These are phyloP conservation scores for Cladophialophora chaetospira DNA, from an alignment of 2,329 filamentous ascomycete genomes.

Conservation along the genomic window DNA sequence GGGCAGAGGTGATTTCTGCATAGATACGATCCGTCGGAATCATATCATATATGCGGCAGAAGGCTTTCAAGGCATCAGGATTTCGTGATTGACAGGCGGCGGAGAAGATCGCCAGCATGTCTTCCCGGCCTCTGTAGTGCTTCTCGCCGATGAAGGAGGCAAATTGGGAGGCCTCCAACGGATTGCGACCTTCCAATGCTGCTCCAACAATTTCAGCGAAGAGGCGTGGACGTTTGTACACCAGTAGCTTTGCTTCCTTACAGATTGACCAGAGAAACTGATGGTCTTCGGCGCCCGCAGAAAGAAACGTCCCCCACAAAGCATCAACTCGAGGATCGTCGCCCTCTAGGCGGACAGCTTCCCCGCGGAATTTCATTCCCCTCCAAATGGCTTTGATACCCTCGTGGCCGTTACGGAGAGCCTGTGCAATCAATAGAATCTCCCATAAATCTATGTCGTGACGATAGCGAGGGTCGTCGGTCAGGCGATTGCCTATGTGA, in stretches of 20 bases:
- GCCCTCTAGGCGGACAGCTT: slow-evolving; percentile 26
- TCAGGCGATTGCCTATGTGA: slow-evolving; percentile 41
- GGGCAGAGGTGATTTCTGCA: slow-evolving; percentile 42
- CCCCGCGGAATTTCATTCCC: slow-evolving; percentile 27
- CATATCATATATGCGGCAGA: slow-evolving; percentile 47
- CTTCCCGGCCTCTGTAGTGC: slow-evolving; percentile 23
- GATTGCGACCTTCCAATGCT: slow-evolving; percentile 36
- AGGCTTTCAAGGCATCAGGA: slow-evolving; percentile 38
- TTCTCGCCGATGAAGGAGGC: slow-evolving; percentile 17
- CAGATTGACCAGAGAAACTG: slow-evolving; percentile 24
- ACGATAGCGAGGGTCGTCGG: slow-evolving; percentile 39
- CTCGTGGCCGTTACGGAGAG: slow-evolving; percentile 46
- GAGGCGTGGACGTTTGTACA: slow-evolving; percentile 38
- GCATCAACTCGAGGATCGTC: slow-evolving; percentile 24
- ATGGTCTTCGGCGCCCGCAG: slow-evolving; percentile 21
- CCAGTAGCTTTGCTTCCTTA: slow-evolving; percentile 15
- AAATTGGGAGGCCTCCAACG: slow-evolving; percentile 30
- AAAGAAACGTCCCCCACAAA: slow-evolving; percentile 29
- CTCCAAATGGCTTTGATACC: slow-evolving; percentile 47
- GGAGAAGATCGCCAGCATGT: slow-evolving; percentile 23
- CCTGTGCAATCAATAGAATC: slow-evolving; percentile 47
- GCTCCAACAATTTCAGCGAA: slow-evolving; percentile 50
- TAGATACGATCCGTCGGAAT: slow-evolving; percentile 47
- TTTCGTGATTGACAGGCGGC: slow-evolving; percentile 24
- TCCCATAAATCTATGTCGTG: slow-evolving; percentile 48